Conservation (phyloP, 2,329 filamentous ascomycete genomes). For the Hymenoscyphus occultus region DNA sequence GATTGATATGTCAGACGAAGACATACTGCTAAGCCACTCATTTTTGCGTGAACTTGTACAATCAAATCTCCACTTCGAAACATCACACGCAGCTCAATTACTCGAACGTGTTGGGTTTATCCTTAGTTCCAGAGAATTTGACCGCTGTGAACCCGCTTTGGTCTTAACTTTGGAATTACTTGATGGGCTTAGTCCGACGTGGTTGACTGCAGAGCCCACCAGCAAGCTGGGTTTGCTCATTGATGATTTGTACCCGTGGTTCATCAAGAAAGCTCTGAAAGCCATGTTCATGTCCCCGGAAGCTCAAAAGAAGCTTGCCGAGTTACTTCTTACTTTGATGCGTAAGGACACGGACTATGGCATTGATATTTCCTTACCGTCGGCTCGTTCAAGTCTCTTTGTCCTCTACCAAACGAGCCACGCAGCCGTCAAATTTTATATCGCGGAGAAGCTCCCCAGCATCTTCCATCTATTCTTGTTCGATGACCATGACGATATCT, state of each 20-base stretch:
- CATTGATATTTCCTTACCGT: slow-evolving; percentile 29
- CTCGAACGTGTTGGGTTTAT: slow-evolving; percentile 51
- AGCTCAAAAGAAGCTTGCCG: slow-evolving; percentile 64
- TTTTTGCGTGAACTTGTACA: slow-evolving; percentile 52
- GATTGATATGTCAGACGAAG: slow-evolving; percentile 48
- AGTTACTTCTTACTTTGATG: slow-evolving; percentile 68
- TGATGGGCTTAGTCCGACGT: slow-evolving; percentile 41
- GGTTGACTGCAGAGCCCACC: slow-evolving; percentile 33
- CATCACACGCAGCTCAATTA: slow-evolving; percentile 46
- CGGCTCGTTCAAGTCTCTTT: slow-evolving; percentile 70
- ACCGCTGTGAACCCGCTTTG: slow-evolving; percentile 71
- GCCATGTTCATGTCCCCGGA: slow-evolving; percentile 67
- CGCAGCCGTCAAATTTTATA: slow-evolving; percentile 71
- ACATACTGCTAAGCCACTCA: slow-evolving; percentile 50
- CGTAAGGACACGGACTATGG: slow-evolving; percentile 66
- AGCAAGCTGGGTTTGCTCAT: slow-evolving; percentile 63
- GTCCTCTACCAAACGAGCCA: slow-evolving; percentile 64
- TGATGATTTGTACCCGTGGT: slow-evolving; percentile 75
- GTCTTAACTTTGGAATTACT: slow-evolving; percentile 67
- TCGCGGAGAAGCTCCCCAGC: slow-evolving; percentile 65
- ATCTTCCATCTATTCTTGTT: slow-evolving; percentile 83
- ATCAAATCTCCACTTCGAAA: slow-evolving; percentile 51
- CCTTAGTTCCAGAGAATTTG: slow-evolving; percentile 57
- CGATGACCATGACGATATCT: slow-evolving; percentile 77
- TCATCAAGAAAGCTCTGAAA: slow-evolving; percentile 64